These are phyloP conservation scores for Neurospora sp. DNA, from an alignment of 495 filamentous ascomycete genomes.

Conservation along the genomic window DNA sequence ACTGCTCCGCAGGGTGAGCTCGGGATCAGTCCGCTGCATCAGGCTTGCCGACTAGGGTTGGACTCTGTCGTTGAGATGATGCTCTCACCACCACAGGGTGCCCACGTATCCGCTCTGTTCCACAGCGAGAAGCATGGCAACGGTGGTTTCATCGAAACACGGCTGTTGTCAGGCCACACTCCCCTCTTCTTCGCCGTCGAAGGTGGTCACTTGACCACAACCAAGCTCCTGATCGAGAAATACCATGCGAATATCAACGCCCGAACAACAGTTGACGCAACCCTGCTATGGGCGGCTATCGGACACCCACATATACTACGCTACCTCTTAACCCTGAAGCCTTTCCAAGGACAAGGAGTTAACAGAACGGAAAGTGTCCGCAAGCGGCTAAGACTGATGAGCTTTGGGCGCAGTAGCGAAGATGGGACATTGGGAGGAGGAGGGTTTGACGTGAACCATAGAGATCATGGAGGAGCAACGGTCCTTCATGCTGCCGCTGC, in stretches of 20 bases:
- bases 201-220: conserved; percentile 19
- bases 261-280: conserved; percentile 2
- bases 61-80: conserved; percentile 4
- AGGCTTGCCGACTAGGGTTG: conserved; percentile 6
- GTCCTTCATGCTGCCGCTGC: conserved; percentile 9
- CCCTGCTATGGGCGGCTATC: conserved; percentile 4
- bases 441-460: conserved; percentile 9
- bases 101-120: not conserved
- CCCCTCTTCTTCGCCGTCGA: conserved; percentile 21
- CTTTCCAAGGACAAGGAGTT: not conserved
- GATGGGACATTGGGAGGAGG: not conserved
- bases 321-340: conserved; percentile 4
- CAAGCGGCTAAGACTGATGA: not conserved
- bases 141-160: conserved; percentile 1
- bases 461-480: conserved; percentile 8
- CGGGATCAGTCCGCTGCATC: conserved; percentile 8
- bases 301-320: not conserved
- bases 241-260: conserved; percentile 18
- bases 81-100: conserved; percentile 1
- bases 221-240: conserved; percentile 18
- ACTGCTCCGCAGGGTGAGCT: conserved; percentile 2
- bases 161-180: conserved; percentile 8
- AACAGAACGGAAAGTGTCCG: not conserved
- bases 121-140: conserved; percentile 1
- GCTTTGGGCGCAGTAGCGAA: not conserved